A percentile compares a stretch with the other conserved stretches of the same genome.
Evolutionary conservation across 768 basidiomycete genomes (phyloP).

Genomic region (Rhizopogon vinicolor): DNA sequence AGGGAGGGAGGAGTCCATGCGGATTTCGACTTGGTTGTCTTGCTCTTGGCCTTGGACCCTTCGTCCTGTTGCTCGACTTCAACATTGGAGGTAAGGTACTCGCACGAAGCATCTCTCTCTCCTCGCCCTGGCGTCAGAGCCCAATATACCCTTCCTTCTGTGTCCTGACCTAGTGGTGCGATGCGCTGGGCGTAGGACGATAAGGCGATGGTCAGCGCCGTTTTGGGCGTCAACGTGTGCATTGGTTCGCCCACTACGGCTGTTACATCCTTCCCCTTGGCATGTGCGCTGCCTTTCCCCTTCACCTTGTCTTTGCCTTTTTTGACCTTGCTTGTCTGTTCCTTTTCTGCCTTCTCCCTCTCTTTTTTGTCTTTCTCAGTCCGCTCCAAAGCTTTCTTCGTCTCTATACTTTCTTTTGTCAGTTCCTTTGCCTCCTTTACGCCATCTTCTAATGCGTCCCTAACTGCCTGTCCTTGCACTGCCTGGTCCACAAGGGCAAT

Average conservation of each 20-base stretch:
- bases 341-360: constrained; percentile 46
- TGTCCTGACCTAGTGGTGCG: constrained; percentile 60
- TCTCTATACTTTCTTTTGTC: constrained; percentile 34
- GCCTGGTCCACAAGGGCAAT: constrained; percentile 51
- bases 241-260: constrained; percentile 17
- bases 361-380: constrained; percentile 37
- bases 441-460: constrained; percentile 60
- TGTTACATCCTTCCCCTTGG: constrained; percentile 20
- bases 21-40: constrained; percentile 29
- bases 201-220: constrained; percentile 42
- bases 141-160: constrained; percentile 65
- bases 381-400: constrained; percentile 21
- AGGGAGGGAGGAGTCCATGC: constrained; percentile 36
- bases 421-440: constrained; percentile 51
- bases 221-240: constrained; percentile 43
- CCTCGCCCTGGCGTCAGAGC: constrained; percentile 53
- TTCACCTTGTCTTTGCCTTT: constrained; percentile 36
- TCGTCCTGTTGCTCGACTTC: not conserved
- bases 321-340: constrained; percentile 26
- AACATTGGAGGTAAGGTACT: constrained; percentile 12
- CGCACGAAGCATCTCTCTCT: constrained; percentile 50
- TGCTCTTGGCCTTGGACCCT: constrained; percentile 20
- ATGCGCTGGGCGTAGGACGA: constrained; percentile 50
- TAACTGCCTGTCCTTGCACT: constrained; percentile 41
- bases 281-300: constrained; percentile 42